Evolutionary conservation across 2,329 filamentous ascomycete genomes (phyloP), one percentile per base, ranked within the genome.

Genomic region (Fusarium pseudoanthophilum): DNA sequence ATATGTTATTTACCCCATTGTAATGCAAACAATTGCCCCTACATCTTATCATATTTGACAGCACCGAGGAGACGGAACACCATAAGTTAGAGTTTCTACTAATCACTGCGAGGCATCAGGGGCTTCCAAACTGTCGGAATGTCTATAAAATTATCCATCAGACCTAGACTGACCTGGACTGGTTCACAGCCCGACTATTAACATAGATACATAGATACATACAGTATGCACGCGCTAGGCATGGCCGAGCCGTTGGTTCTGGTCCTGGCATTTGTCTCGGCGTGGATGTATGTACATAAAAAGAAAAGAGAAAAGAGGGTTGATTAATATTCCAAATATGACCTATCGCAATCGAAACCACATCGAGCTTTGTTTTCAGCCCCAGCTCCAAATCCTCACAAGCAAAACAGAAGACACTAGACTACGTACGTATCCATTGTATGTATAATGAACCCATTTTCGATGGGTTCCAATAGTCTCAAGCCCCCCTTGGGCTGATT

Each of bases 261-360:
- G 62, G 61, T 43, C 36, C 37, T 46, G n/a, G 28, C 28, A 48
- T 67, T 56, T 61, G 67, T 71, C 40, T 67, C 67, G 63, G 62
- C 37, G 21, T n/a, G 40, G 7, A n/a, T 16, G 32, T 57, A 67
- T 4, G 20, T 30, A 21, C 36, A 24, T 43, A 26, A 64, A 42
- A 67, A 52, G 34, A 40, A 74, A 62, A 39, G 48, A 61, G 40
- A 66, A 71, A 53, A 30, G 32, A 59, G 52, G 20, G 13, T 71
- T 72, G 59, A 67, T 72, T 74, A 72, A 70, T 64, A 64, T 68
- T 60, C 56, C 57, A 61, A 43, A 64, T 61, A 67, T 75, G 73
- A 77, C 66, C 43, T 57, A 57, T 66, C 64, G 36, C 39, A 58
- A 57, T 73, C 71, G 26, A 52, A 62, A 69, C 56, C 49, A 39